Conservation (phyloP, 768 basidiomycete genomes). For the Dentipellis fragilis region DNA sequence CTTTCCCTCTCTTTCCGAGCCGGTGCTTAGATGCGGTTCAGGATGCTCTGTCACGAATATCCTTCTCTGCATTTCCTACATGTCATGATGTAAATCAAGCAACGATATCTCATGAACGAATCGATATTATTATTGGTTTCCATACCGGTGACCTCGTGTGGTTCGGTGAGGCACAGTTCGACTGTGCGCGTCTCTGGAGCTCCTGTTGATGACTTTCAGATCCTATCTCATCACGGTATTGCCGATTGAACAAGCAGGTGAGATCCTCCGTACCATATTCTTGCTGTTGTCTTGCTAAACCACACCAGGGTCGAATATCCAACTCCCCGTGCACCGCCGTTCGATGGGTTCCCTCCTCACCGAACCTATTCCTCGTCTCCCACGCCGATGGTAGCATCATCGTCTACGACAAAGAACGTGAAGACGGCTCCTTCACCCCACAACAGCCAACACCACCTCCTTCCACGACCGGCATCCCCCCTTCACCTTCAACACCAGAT, state of each 20-base stretch:
- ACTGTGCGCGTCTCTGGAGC: slow-evolving; percentile 2
- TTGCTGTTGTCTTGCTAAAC: not conserved
- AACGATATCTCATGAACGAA: slow-evolving; percentile 66
- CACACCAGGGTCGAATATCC: slow-evolving; percentile 59
- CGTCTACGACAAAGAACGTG: slow-evolving; percentile 85
- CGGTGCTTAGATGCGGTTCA: slow-evolving; percentile 19
- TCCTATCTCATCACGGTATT: slow-evolving; percentile 69
- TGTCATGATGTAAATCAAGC: slow-evolving; percentile 80
- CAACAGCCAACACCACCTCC: slow-evolving; percentile 38
- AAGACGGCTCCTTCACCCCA: slow-evolving; percentile 68
- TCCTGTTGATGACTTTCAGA: slow-evolving; percentile 32
- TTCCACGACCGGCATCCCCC: not conserved
- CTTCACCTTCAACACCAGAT: slow-evolving; percentile 15
- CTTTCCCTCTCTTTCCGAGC: not conserved
- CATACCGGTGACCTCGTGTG: slow-evolving; percentile 92
- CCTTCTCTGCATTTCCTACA: slow-evolving; percentile 81
- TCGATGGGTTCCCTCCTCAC: slow-evolving; percentile 76
- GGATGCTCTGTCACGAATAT: slow-evolving; percentile 82
- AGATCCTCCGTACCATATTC: slow-evolving; percentile 8
- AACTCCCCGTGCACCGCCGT: slow-evolving; percentile 81
- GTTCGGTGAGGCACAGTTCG: slow-evolving; percentile 55
- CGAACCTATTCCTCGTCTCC: slow-evolving; percentile 75
- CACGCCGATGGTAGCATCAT: slow-evolving; percentile 86
- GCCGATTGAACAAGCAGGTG: slow-evolving; percentile 83
- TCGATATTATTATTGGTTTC: slow-evolving; percentile 91